phyloP scores from a whole-genome alignment of 139 green algal genomes.

The Closterium sp. region DNA sequence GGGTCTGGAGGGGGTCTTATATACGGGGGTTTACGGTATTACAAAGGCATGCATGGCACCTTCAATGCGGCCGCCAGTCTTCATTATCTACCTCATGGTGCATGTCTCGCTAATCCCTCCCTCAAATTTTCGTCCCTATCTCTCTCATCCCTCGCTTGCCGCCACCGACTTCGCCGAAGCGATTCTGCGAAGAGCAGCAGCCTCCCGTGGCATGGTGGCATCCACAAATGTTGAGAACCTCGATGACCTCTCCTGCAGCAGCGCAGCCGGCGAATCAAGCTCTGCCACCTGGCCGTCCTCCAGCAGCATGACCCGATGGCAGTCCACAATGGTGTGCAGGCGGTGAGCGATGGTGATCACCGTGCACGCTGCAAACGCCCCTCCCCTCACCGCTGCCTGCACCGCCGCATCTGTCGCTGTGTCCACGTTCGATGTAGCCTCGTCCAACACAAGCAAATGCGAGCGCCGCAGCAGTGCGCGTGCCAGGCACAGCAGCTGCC shows the following conservation, averaged over 20 bases:
- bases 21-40: not conserved
- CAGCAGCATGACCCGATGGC: constrained; percentile 63
- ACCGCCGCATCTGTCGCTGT: constrained; percentile 81
- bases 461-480: constrained; percentile 77
- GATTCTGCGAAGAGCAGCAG: constrained; percentile 22
- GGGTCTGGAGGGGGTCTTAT: too few relatives aligned
- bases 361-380: constrained; percentile 66
- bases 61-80: too few relatives aligned
- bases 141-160: not conserved
- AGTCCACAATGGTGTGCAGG: constrained; percentile 80
- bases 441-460: constrained; percentile 75
- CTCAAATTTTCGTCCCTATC: not conserved
- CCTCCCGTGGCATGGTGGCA: constrained; percentile 28
- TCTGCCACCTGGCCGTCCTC: constrained; percentile 60
- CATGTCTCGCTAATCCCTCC: not conserved
- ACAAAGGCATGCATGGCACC: not conserved
- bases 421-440: constrained; percentile 87
- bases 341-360: constrained; percentile 72
- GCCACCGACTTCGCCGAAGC: not conserved
- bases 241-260: constrained; percentile 50
- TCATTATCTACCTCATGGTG: not conserved
- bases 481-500: constrained; percentile 88
- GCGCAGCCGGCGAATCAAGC: constrained; percentile 48
- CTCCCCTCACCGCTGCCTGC: constrained; percentile 65
- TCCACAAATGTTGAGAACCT: constrained; percentile 36